These are phyloP conservation scores for Pulveroboletus sp. DNA, from an alignment of 768 basidiomycete species.

Conservation along the genomic window DNA sequence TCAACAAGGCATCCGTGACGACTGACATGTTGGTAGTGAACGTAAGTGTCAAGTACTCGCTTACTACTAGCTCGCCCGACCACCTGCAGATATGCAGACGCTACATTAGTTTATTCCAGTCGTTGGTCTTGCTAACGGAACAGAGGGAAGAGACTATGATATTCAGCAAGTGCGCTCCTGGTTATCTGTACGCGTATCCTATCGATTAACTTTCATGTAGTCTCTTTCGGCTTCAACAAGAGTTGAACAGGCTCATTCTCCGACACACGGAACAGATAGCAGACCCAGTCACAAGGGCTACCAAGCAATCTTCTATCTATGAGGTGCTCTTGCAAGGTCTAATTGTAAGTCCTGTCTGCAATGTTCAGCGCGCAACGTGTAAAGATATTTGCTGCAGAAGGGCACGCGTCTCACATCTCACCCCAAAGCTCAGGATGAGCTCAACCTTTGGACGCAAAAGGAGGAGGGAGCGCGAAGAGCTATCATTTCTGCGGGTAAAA, in stretches of 20 bases:
- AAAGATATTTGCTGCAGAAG: conserved; percentile 37
- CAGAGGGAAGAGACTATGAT: conserved; percentile 95
- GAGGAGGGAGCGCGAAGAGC: conserved; percentile 74
- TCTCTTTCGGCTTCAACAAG: conserved; percentile 77
- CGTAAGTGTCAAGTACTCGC: conserved; percentile 35
- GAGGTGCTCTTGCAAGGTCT: conserved; percentile 72
- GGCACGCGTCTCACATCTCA: conserved; percentile 70
- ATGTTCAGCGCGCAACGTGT: background rate
- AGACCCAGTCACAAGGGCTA: conserved; percentile 57
- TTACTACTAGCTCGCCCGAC: background rate
- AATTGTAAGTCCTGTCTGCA: conserved; percentile 48
- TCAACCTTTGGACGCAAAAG: conserved; percentile 80
- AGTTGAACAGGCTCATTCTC: conserved; percentile 70
- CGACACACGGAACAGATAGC: conserved; percentile 65
- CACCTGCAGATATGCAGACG: conserved; percentile 57
- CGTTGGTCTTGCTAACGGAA: conserved; percentile 73
- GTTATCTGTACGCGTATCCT: background rate
- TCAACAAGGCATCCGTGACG: conserved; percentile 54
- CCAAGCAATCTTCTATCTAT: conserved; percentile 68
- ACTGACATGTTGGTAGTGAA: conserved; percentile 65
- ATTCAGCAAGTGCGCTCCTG: conserved; percentile 72
- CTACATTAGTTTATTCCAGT: conserved; percentile 79
- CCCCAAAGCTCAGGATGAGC: conserved; percentile 80
- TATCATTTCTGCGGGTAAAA: conserved; percentile 41
- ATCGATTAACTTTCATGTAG: conserved; percentile 36